A percentile compares a stretch with the other conserved stretches of the same genome.
Evolutionary conservation across 208 protist species (phyloP).

Genomic region (Acanthamoeba healyi): DNA sequence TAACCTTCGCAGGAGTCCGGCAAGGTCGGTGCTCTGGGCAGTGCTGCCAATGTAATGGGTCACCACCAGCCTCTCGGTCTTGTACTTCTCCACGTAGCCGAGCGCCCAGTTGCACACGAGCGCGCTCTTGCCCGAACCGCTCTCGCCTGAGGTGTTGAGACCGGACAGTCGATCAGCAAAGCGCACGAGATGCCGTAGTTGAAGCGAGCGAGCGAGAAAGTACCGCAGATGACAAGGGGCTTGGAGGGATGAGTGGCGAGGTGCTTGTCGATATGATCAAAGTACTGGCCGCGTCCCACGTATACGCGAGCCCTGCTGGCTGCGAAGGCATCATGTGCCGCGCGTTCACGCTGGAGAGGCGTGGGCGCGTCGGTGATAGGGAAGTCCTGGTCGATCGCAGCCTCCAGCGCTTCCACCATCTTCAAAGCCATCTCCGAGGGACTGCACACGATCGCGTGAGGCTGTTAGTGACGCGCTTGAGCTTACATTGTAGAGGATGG

Average conservation of each 20-base stretch:
- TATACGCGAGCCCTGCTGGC: conserved; percentile 49
- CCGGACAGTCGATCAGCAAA: no score
- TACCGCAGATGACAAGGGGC: not conserved
- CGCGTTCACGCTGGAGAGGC: conserved; percentile 32
- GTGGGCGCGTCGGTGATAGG: conserved; percentile 30
- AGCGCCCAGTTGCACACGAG: conserved; percentile 61
- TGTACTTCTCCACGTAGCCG: not conserved
- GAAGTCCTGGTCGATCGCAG: conserved; percentile 59
- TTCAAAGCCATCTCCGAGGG: conserved; percentile 6
- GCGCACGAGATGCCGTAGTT: not conserved
- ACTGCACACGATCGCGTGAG: not conserved
- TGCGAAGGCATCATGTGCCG: conserved; percentile 61
- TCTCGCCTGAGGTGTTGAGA: not conserved
- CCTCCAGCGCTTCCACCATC: conserved; percentile 12
- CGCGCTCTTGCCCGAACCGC: conserved; percentile 62
- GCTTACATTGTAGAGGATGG: no score
- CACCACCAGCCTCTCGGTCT: conserved; percentile 14
- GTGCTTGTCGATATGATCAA: not conserved
- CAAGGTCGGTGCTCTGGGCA: conserved; percentile 57
- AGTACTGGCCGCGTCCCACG: conserved; percentile 57
- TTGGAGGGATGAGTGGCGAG: not conserved
- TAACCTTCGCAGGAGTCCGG: conserved; percentile 15
- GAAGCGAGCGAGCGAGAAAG: no score
- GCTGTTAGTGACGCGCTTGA: not conserved
- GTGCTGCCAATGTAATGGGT: conserved; percentile 72